phyloP scores from a whole-genome alignment of 2,329 filamentous ascomycete genomes.

The Diplodia sapinea region DNA sequence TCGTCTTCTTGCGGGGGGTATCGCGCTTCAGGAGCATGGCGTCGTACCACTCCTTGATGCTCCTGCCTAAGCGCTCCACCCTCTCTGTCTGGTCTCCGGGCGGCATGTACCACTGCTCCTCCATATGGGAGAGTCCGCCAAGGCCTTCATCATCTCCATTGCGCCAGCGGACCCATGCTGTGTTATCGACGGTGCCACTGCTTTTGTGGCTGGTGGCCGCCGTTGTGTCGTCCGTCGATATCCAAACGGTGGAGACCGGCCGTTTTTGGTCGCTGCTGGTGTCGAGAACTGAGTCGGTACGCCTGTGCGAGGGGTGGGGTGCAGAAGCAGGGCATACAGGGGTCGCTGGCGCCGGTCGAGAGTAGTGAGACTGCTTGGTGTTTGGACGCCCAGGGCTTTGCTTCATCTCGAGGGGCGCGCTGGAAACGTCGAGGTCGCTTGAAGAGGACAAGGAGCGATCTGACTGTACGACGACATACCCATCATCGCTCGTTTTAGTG shows the following conservation, averaged over 20 bases:
- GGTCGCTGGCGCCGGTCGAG: background rate
- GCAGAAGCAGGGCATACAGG: background rate
- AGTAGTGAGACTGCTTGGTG: background rate
- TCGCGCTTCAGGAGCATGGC: constrained; percentile 17
- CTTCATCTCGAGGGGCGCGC: constrained; percentile 15
- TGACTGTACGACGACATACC: background rate
- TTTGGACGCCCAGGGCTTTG: background rate
- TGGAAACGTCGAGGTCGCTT: background rate
- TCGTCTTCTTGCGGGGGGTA: background rate
- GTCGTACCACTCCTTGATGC: constrained; percentile 31
- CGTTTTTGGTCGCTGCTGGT: background rate
- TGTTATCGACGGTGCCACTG: too few species aligned
- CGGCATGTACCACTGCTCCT: background rate
- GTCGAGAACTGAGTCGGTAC: background rate
- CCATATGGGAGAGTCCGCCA: too few species aligned
- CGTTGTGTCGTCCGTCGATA: background rate
- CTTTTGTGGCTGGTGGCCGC: background rate
- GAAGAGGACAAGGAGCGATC: background rate
- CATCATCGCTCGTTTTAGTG: background rate
- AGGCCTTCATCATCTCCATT: too few species aligned
- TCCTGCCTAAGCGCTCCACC: background rate
- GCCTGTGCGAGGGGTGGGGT: background rate
- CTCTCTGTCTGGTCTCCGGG: background rate
- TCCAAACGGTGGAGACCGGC: background rate
- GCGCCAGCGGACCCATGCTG: too few species aligned